phyloP scores from a whole-genome alignment of 2,329 filamentous ascomycete genomes.

The Colletotrichum sp. region DNA sequence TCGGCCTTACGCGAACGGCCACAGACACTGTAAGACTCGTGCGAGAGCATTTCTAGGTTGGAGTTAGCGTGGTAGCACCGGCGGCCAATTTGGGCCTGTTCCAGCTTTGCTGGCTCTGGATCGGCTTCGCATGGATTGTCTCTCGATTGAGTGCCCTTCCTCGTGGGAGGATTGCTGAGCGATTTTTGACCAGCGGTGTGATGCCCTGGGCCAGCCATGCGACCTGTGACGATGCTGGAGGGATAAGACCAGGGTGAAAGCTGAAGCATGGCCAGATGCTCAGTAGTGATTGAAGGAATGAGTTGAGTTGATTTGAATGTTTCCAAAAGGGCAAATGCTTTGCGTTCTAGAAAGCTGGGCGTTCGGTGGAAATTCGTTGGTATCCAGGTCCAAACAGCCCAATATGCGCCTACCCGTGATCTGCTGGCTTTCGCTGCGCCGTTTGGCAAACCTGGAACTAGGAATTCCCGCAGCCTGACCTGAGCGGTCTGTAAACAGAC shows the following conservation, averaged over 20 bases:
- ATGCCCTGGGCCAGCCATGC: background rate
- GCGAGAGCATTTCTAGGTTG: background rate
- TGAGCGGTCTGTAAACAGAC: background rate
- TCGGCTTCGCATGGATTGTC: background rate
- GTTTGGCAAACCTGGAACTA: background rate
- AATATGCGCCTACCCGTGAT: conserved; percentile 2
- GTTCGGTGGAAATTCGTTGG: background rate
- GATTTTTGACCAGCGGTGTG: background rate
- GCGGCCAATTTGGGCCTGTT: background rate
- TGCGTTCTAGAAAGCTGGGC: background rate
- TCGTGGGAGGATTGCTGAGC: background rate
- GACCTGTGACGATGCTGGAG: background rate
- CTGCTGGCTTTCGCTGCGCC: background rate
- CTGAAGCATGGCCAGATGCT: background rate
- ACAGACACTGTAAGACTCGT: conserved; percentile 12
- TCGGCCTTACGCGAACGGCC: conserved; percentile 15
- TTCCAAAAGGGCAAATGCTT: background rate
- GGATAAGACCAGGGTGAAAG: background rate
- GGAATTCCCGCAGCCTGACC: background rate
- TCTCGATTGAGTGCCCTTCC: background rate
- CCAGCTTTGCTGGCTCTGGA: background rate
- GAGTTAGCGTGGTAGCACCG: background rate
- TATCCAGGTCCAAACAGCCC: background rate
- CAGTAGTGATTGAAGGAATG: background rate
- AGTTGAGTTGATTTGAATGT: background rate